Conservation (phyloP, 495 filamentous ascomycete species). For the Neurospora hispaniola region DNA sequence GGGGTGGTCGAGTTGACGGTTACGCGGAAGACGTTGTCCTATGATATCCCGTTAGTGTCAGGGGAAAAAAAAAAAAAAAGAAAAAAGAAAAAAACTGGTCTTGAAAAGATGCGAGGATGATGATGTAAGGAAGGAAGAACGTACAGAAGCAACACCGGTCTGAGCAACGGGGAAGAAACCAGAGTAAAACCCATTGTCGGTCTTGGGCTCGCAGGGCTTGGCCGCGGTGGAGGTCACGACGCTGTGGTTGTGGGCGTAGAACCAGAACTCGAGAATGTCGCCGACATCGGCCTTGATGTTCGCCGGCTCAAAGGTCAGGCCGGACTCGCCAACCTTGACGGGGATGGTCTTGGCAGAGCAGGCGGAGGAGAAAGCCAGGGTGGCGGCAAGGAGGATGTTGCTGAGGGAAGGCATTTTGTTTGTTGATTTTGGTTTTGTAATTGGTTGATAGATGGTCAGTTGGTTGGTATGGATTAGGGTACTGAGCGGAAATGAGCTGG, state of each 20-base stretch:
- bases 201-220: constrained; percentile 35
- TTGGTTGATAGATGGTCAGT: not conserved
- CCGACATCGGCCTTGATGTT: constrained; percentile 29
- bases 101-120: too few relatives aligned
- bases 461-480: not conserved
- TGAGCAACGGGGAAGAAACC: constrained; percentile 30
- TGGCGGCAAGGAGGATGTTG: constrained; percentile 8
- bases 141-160: constrained; percentile 14
- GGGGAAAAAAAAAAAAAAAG: too few relatives aligned
- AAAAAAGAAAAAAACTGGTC: too few relatives aligned
- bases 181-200: constrained; percentile 31
- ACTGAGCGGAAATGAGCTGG: not conserved
- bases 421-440: not conserved
- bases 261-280: constrained; percentile 44
- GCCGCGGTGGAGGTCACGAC: constrained; percentile 37
- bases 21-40: constrained; percentile 34
- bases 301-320: constrained; percentile 23
- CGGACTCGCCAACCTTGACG: constrained; percentile 17
- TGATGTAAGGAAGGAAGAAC: not conserved
- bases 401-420: constrained; percentile 5
- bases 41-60: not conserved
- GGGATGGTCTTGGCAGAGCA: constrained; percentile 12
- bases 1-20: constrained; percentile 42
- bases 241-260: constrained; percentile 40
- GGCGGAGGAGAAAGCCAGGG: constrained; percentile 11